Base-by-base conservation (phyloP, 192 early-diverging fungal genomes). In the Coemansia sp. region DNA sequence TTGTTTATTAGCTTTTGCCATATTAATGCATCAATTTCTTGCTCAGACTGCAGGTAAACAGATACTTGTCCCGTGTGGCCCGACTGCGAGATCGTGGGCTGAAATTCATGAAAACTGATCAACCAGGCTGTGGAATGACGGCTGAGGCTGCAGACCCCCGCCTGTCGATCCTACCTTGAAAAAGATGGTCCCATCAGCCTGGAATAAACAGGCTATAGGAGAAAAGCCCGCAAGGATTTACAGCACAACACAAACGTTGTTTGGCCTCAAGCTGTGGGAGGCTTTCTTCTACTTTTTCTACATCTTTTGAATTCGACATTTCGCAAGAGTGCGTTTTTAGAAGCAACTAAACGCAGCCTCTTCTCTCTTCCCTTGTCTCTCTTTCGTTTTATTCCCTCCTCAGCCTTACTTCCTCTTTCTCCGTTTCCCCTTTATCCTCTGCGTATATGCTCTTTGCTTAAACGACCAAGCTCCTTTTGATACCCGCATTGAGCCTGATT, bases 221-320 rank as follows among this genome's bases (percentile, higher is more conserved):
- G 27, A 29, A 38, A 57, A 49, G 19, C 38, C 55, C 35, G 29
- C 35, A 57, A 57, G 35, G 55, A 57, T 57, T 57, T 57, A 37
- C 55, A 57, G 55, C 55, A 57, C 55, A 57, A 57, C 55, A 57
- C 55, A 32, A 35, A 21, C 21, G 55, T 57, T 57, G 32, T 22
- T 22, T 8, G 14, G 14, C 12, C 29, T 37, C 29, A 38, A 37
- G 38, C 32, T 45, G 41, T n/a, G 35, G 15, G 32, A 56, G 24
- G 54, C 54, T 35, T 49, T 49, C 48, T 19, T 49, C 19, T 24
- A 14, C 24, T 56, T 56, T 56, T 27, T 56, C 54, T 38, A 55
- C 53, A 22, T 57, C 32, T 57, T 22, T 37, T n/a, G 15, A 22
- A 19, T 57, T 57, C 55, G 35, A 29, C 55, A 57, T 37, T 57